Conservation (phyloP, 441 rosid species). For the Pelargonium citronellum region DNA sequence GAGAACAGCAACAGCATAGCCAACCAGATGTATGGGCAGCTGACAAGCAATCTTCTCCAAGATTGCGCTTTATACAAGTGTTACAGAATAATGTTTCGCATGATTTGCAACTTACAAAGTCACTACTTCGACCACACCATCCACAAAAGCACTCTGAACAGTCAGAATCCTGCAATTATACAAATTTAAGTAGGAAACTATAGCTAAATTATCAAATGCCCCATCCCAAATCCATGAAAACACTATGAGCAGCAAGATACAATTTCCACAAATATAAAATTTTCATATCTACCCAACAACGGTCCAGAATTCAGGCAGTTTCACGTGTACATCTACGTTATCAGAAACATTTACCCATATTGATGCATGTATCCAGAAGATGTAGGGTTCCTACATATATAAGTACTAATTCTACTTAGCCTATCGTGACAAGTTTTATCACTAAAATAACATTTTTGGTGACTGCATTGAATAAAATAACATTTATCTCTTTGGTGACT, state of each 20-base stretch:
- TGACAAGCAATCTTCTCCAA: slow-evolving; percentile 69
- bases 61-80: slow-evolving; percentile 70
- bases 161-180: slow-evolving; percentile 54
- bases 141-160: slow-evolving; percentile 73
- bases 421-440: neutral
- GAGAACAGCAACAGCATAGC: slow-evolving; percentile 85
- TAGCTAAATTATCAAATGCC: neutral
- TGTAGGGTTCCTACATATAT: neutral
- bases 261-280: neutral
- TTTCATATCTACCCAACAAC: neutral
- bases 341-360: neutral
- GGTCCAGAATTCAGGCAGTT: neutral
- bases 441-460: neutral
- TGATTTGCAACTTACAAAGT: slow-evolving; percentile 73
- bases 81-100: slow-evolving; percentile 72
- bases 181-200: slow-evolving; percentile 12
- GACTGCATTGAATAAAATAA: too few species aligned
- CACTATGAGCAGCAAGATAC: slow-evolving; percentile 7
- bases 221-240: neutral
- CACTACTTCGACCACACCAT: slow-evolving; percentile 78
- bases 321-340: neutral
- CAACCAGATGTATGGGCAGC: slow-evolving; percentile 65
- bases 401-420: neutral
- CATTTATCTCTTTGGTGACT: too few species aligned
- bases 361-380: neutral